These are phyloP conservation scores for Leishmania mexicana DNA, from an alignment of 208 protist species.

Conservation along the genomic window DNA sequence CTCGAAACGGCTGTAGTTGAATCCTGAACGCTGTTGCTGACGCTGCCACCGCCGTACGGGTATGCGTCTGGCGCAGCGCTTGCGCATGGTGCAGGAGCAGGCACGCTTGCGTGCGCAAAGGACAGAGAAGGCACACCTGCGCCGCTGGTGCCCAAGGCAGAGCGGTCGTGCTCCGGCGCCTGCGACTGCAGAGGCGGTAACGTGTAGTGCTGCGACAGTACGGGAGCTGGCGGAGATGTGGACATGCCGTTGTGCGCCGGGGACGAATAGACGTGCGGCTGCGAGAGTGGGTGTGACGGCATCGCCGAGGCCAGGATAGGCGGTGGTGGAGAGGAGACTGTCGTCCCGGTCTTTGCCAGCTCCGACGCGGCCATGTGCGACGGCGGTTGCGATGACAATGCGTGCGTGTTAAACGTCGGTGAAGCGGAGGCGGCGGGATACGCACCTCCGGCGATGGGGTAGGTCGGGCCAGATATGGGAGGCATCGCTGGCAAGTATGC, in stretches of 20 bases:
- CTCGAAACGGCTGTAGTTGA: neutral
- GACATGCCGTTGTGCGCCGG: conserved; percentile 6
- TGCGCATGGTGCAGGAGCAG: neutral
- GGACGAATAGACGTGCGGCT: neutral
- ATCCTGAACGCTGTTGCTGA: neutral
- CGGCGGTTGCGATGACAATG: neutral
- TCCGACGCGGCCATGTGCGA: neutral
- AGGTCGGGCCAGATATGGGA: neutral
- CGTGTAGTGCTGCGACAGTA: neutral
- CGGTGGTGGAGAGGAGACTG: neutral
- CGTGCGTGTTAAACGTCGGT: neutral
- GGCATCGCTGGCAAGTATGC: neutral
- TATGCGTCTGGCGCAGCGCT: neutral
- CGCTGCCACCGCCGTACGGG: neutral
- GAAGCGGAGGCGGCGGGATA: neutral
- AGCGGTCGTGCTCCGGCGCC: neutral
- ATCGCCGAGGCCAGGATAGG: neutral
- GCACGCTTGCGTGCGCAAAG: neutral
- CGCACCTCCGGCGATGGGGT: neutral
- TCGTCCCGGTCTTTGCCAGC: neutral
- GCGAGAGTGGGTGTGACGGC: neutral
- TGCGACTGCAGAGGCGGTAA: neutral
- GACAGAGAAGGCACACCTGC: neutral
- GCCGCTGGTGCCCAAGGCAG: neutral
- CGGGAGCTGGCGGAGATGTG: neutral